Conservation (phyloP, 306 rosid genomes). For the Phaseolus lunatus region DNA sequence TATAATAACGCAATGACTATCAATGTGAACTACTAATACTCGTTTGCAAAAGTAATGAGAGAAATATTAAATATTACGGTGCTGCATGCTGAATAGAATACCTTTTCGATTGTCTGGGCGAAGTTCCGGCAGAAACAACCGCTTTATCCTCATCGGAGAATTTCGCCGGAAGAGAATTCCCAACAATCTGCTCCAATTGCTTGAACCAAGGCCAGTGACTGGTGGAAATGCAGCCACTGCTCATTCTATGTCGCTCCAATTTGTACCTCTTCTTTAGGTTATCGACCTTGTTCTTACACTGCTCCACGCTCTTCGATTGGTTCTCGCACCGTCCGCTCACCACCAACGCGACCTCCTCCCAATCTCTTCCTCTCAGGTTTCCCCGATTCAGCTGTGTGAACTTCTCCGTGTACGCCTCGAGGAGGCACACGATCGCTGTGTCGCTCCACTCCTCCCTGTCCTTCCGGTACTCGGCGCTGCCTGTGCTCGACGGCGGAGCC, state of each 20-base stretch:
- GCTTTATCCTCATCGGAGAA: constrained; percentile 78
- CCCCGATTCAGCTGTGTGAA: constrained; percentile 91
- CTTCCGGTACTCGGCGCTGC: constrained; percentile 74
- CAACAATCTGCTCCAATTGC: constrained; percentile 89
- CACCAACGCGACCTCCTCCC: constrained; percentile 92
- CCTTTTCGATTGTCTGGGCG: constrained; percentile 85
- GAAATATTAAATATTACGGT: background rate
- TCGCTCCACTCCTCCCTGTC: constrained; percentile 99
- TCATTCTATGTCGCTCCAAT: constrained; percentile 90
- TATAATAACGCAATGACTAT: background rate
- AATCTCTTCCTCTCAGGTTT: constrained; percentile 89
- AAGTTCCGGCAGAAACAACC: constrained; percentile 59
- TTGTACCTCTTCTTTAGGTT: constrained; percentile 94
- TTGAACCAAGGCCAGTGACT: constrained; percentile 99
- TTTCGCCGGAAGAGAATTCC: constrained; percentile 76
- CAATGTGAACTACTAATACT: background rate
- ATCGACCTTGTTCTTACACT: constrained; percentile 96
- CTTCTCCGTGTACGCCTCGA: constrained; percentile 92
- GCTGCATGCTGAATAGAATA: background rate
- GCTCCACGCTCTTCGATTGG: constrained; percentile 87
- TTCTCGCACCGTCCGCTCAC: constrained; percentile 86
- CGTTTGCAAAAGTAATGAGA: background rate
- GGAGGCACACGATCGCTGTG: constrained; percentile 80
- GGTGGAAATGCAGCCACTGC: constrained; percentile 66
- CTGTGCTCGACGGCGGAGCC: constrained; percentile 42